These are phyloP conservation scores for Lyophyllum atratum DNA, from an alignment of 768 basidiomycete genomes.

Conservation along the genomic window DNA sequence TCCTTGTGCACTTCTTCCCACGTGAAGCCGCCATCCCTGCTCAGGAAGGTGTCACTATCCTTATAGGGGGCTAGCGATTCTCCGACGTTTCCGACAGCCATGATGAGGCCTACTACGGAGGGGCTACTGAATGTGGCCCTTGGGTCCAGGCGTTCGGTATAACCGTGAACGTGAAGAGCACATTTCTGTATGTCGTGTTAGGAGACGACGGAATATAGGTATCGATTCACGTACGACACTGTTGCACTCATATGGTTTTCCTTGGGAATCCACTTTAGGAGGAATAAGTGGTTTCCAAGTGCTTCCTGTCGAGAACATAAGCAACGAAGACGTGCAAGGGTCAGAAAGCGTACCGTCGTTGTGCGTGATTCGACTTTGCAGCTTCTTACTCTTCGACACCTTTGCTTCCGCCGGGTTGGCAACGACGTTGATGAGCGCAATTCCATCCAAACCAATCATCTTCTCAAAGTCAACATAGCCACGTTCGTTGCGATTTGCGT, in stretches of 20 bases:
- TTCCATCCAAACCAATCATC: constrained; percentile 93
- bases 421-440: constrained; percentile 91
- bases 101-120: constrained; percentile 86
- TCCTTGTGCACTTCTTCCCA: constrained; percentile 99
- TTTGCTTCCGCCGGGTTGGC: constrained; percentile 76
- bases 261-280: constrained; percentile 75
- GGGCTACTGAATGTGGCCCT: constrained; percentile 94
- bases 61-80: constrained; percentile 76
- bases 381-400: constrained; percentile 67
- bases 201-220: not conserved
- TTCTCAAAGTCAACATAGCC: constrained; percentile 99
- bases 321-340: not conserved
- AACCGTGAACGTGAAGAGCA: constrained; percentile 90
- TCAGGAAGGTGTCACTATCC: constrained; percentile 94
- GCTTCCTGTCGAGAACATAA: constrained; percentile 51
- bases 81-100: constrained; percentile 97
- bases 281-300: constrained; percentile 85
- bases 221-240: constrained; percentile 49
- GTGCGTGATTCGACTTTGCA: constrained; percentile 91
- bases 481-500: constrained; percentile 85
- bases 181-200: constrained; percentile 59
- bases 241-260: constrained; percentile 69
- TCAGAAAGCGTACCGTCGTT: constrained; percentile 74
- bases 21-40: constrained; percentile 94
- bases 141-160: constrained; percentile 89